Percentiles rank a stretch among this genome's conserved stretches.
phyloP scores from a whole-genome alignment of 1,284 basidiomycete species.

The Neonothopanus nambi region DNA sequence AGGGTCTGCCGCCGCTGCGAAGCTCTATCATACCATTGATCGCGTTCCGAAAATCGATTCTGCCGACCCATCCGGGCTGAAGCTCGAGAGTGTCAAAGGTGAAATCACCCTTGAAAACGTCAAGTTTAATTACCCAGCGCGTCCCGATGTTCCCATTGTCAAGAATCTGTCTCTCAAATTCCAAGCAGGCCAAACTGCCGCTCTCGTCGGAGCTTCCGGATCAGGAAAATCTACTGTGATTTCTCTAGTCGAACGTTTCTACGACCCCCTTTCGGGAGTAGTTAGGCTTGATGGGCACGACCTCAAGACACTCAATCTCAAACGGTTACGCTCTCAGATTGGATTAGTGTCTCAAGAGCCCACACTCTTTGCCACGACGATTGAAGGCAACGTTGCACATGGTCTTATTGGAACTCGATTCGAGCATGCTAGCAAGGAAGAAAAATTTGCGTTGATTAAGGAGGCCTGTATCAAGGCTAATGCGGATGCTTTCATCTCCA shows the following conservation, averaged over 20 bases:
- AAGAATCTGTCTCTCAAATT: conserved; percentile 73
- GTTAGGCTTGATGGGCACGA: conserved; percentile 83
- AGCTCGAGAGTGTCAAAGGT: conserved; percentile 73
- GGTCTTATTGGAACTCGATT: conserved; percentile 82
- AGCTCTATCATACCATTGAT: conserved; percentile 91
- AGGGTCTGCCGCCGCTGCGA: conserved; percentile 89
- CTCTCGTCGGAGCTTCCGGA: conserved; percentile 89
- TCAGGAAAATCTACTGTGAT: conserved; percentile 87
- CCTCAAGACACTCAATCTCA: conserved; percentile 79
- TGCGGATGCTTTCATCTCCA: conserved; percentile 86
- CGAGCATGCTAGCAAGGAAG: conserved; percentile 73
- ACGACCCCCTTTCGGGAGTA: conserved; percentile 76
- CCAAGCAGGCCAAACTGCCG: conserved; percentile 77
- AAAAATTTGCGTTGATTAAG: conserved; percentile 79
- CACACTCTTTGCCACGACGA: conserved; percentile 80
- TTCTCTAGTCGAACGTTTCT: conserved; percentile 84
- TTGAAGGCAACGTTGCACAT: conserved; percentile 82
- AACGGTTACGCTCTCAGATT: conserved; percentile 89
- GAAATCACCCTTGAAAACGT: conserved; percentile 78
- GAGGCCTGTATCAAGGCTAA: conserved; percentile 91
- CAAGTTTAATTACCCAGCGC: conserved; percentile 89
- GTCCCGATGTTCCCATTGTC: conserved; percentile 82
- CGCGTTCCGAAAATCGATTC: conserved; percentile 87
- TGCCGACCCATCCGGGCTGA: conserved; percentile 65
- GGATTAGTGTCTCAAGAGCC: conserved; percentile 92